These are phyloP conservation scores for Sindora glabra DNA, from an alignment of 306 rosid species.

Conservation along the genomic window DNA sequence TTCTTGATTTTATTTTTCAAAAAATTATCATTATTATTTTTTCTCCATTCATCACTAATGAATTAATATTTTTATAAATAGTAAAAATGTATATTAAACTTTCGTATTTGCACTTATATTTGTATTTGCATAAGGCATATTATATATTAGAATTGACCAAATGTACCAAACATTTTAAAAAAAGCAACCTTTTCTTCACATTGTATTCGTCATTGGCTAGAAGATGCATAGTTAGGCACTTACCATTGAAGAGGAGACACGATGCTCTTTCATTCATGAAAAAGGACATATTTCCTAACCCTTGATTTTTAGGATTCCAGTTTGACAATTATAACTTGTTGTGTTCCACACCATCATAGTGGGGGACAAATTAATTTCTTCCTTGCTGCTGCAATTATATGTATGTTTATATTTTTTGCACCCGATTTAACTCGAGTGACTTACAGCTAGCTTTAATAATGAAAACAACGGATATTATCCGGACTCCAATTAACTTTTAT, in stretches of 20 bases:
- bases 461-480: neutral
- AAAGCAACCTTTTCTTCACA: no score
- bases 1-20: no score
- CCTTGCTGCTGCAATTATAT: conserved; percentile 29
- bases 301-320: conserved; percentile 42
- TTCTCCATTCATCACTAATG: no score
- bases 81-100: no score
- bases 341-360: conserved; percentile 24
- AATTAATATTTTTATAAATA: no score
- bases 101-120: no score
- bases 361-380: conserved; percentile 40
- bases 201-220: neutral
- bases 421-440: conserved; percentile 10
- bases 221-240: neutral
- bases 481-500: no score
- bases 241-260: conserved; percentile 5
- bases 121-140: no score
- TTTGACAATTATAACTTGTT: conserved; percentile 30
- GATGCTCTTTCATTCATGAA: neutral
- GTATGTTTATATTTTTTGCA: no score
- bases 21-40: no score
- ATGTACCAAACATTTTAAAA: no score
- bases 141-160: no score
- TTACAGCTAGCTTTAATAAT: conserved; percentile 1
- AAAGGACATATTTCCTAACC: conserved; percentile 13